A percentile compares a stretch with the other conserved stretches of the same genome.
Conservation (phyloP, 495 filamentous ascomycete species). For the Xylaria castorea region DNA sequence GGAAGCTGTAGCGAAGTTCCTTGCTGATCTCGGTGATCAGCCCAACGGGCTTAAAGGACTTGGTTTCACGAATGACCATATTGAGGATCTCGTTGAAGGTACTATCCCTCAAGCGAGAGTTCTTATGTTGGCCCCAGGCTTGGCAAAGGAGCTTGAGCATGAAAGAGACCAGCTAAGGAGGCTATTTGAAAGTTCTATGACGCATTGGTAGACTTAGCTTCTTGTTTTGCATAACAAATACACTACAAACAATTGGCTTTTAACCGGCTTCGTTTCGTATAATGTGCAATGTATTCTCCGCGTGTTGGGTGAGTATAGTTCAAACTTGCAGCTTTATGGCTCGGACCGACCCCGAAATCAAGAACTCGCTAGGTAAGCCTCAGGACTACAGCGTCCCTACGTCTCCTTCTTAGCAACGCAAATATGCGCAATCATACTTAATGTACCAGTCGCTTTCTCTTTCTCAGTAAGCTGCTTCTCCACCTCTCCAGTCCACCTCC, state of each 20-base stretch:
- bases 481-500: constrained; percentile 35
- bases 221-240: neutral
- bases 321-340: neutral
- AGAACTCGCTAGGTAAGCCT: neutral
- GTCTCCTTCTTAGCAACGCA: constrained; percentile 42
- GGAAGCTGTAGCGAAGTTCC: constrained; percentile 80
- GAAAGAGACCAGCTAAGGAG: constrained; percentile 56
- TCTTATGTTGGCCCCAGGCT: constrained; percentile 85
- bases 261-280: neutral
- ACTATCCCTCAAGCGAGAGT: constrained; percentile 92
- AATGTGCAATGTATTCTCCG: neutral
- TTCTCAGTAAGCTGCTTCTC: constrained; percentile 45
- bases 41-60: constrained; percentile 83
- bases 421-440: constrained; percentile 61
- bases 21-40: constrained; percentile 85
- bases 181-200: constrained; percentile 54
- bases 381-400: neutral
- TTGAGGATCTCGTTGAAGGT: constrained; percentile 86
- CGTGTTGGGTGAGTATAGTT: neutral
- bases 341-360: neutral
- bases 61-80: constrained; percentile 75
- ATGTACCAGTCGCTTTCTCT: constrained; percentile 52
- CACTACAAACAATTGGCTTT: neutral
- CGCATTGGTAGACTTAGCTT: neutral
- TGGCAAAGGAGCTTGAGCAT: constrained; percentile 75